These are phyloP conservation scores for Candida pseudoviswanathii DNA, from an alignment of 1,139 yeast genomes.

Conservation along the genomic window DNA sequence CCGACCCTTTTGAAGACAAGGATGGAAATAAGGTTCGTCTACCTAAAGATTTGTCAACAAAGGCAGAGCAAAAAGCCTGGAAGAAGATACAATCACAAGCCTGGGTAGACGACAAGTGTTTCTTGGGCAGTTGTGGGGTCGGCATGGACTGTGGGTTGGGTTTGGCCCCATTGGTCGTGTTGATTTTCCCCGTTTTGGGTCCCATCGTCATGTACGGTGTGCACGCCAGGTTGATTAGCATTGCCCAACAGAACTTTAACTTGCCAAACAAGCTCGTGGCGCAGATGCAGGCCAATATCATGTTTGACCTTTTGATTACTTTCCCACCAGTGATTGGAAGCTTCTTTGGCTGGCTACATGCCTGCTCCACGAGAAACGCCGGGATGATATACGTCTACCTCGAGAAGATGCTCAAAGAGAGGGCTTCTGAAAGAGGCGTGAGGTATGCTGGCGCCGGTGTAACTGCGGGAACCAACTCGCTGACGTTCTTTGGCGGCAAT, in stretches of 20 bases:
- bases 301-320: conserved; percentile 70
- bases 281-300: conserved; percentile 72
- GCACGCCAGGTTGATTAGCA: conserved; percentile 63
- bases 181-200: conserved; percentile 74
- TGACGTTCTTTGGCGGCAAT: conserved; percentile 9
- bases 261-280: conserved; percentile 64
- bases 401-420: conserved; percentile 36
- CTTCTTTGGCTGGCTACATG: conserved; percentile 76
- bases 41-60: conserved; percentile 55
- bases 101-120: conserved; percentile 83
- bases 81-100: conserved; percentile 72
- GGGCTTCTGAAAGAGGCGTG: conserved; percentile 25
- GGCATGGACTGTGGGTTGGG: conserved; percentile 82
- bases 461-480: conserved; percentile 9
- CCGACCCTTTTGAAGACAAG: conserved; percentile 70
- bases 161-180: conserved; percentile 64
- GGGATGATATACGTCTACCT: conserved; percentile 63
- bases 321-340: conserved; percentile 81
- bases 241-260: conserved; percentile 56
- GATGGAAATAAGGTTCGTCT: conserved; percentile 61
- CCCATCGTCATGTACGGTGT: conserved; percentile 78
- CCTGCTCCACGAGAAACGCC: conserved; percentile 89
- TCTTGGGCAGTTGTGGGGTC: conserved; percentile 69
- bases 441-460: conserved; percentile 25
- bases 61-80: conserved; percentile 69